Evolutionary conservation across 768 basidiomycete species (phyloP).

Genomic region (Cubamyces lactineus): DNA sequence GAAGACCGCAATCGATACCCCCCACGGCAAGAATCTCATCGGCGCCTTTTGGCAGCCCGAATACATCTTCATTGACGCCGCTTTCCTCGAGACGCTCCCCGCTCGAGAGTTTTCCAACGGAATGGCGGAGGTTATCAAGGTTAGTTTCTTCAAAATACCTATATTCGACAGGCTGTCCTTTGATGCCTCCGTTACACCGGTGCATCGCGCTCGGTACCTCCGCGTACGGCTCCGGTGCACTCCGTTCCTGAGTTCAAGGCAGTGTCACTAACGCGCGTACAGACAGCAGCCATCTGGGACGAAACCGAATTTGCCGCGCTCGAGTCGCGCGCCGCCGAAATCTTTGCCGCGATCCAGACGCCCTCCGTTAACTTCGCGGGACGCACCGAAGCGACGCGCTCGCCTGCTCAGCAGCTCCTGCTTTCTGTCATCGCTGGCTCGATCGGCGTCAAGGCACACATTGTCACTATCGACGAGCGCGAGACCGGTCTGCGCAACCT

Average conservation of each 20-base stretch:
- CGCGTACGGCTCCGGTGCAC: too few species aligned
- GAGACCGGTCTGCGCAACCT: conserved; percentile 97
- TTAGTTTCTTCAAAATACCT: conserved; percentile 35
- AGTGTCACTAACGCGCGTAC: conserved; percentile 2
- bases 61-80: conserved; percentile 96
- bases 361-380: conserved; percentile 63
- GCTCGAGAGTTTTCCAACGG: conserved; percentile 96
- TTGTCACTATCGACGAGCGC: conserved; percentile 95
- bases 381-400: conserved; percentile 65
- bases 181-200: too few species aligned
- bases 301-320: conserved; percentile 86
- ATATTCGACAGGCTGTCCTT: background rate
- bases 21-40: conserved; percentile 97
- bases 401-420: conserved; percentile 77
- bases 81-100: conserved; percentile 93
- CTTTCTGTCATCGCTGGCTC: conserved; percentile 92
- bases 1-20: conserved; percentile 99
- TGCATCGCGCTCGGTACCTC: too few species aligned
- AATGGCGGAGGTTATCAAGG: conserved; percentile 98
- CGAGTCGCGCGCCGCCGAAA: conserved; percentile 83
- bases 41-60: conserved; percentile 99
- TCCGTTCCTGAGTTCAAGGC: background rate
- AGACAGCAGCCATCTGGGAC: conserved; percentile 99
- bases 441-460: conserved; percentile 94
- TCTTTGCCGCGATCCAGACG: conserved; percentile 82